Conservation (phyloP, 176 grass and related monocot species). For the Tillandsia leiboldiana region DNA sequence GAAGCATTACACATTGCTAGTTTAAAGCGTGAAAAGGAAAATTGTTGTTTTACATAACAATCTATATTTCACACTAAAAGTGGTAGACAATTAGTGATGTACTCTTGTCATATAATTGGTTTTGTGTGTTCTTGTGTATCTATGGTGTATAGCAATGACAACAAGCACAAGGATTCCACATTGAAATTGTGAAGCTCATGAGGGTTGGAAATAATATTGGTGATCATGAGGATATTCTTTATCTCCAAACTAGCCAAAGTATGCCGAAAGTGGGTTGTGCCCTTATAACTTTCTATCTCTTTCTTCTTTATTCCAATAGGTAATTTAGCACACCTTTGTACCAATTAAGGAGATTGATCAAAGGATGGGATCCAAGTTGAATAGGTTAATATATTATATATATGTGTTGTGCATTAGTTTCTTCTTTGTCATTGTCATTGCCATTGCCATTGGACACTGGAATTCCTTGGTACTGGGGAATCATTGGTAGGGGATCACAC, state of each 20-base stretch:
- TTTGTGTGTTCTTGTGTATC: no score
- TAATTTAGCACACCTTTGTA: constrained; percentile 19
- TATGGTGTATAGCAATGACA: background rate
- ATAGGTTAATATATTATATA: background rate
- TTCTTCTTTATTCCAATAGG: constrained; percentile 61
- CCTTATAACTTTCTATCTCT: constrained; percentile 40
- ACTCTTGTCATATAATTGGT: background rate
- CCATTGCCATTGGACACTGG: constrained; percentile 10
- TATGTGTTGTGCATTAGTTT: background rate
- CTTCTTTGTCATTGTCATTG: constrained; percentile 4
- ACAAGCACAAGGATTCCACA: background rate
- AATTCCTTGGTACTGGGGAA: constrained; percentile 20
- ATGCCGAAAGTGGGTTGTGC: constrained; percentile 61
- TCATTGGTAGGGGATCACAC: background rate
- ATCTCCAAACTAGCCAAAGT: constrained; percentile 70
- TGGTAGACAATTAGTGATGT: background rate
- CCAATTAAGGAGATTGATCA: background rate
- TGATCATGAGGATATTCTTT: constrained; percentile 57
- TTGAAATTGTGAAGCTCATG: background rate
- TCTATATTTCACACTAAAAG: no score
- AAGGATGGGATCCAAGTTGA: background rate
- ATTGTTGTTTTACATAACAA: no score
- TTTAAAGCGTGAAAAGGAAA: constrained; percentile 17
- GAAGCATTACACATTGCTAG: no score
- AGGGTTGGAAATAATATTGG: background rate